Evolutionary conservation across 176 grass and related monocot species (phyloP), one percentile per base, ranked within the genome.

Genomic region (Ananas comosus): DNA sequence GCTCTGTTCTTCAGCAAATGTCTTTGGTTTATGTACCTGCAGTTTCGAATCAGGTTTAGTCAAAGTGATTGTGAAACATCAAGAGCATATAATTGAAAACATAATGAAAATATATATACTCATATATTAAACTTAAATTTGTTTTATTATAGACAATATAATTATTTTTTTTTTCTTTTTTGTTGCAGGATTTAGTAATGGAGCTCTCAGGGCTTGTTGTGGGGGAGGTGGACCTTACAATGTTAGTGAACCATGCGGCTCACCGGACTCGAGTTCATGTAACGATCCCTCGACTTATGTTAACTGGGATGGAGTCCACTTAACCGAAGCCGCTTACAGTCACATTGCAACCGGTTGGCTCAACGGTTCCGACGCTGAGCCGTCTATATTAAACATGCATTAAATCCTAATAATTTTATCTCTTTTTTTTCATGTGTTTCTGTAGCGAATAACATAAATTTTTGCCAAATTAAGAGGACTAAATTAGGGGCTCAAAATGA

Each of bases 281-380:
- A 29, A 24, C 0, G 81, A 91, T 78, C 92, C 92, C 5, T 79
- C 82, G 58, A 70, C 72, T 14, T 82, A 82, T 50, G 72, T 91
- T 52, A 96, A 84, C 77, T 96, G 88, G 92, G 92, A 96, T 64
- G 92, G 92, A 48, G 67, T 91, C 71, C 92, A 91, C 78, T 89
- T 96, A 61, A 91, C 92, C 0, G 88, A 96, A 78, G 83, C 85
- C 29, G 80, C 92, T 58, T 91, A 96, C 65, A 82, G 68, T 18
- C 81, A 86, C 77, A 87, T 96, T 78, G 78, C 88, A 53, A 77
- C 84, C 80, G 74, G 80, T 48, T 91, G 92, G 88, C 74, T 96
- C 69, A 82, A 80, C 52, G 92, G 92, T 0, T 88, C 85, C 63
- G 84, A 91, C 56, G 92, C 88, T 48, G 66, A 86, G 57, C 92